Conservation (phyloP, 2,329 filamentous ascomycete genomes). For the Verticillium zaregamsianum region DNA sequence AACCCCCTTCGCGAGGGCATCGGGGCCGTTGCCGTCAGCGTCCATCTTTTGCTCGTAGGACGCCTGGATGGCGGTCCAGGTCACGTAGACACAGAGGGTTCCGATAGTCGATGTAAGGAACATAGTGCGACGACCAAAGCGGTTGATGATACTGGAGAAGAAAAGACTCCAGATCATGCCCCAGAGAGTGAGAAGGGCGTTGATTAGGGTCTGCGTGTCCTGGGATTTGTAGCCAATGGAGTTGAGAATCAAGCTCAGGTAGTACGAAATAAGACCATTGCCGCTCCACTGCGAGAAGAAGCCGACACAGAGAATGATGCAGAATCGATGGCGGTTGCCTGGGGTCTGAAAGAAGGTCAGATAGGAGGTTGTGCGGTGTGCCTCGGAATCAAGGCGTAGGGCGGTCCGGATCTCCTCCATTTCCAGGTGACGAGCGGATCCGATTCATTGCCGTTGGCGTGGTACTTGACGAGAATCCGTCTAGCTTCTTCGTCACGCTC, state of each 20-base stretch:
- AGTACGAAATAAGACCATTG: conserved; percentile 24
- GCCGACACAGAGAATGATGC: background rate
- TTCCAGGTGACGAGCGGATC: conserved; percentile 42
- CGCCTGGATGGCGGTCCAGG: conserved; percentile 11
- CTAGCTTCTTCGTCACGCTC: conserved; percentile 38
- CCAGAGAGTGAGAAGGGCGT: conserved; percentile 18
- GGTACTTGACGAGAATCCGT: conserved; percentile 40
- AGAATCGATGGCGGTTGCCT: conserved; percentile 13
- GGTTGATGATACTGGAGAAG: conserved; percentile 26
- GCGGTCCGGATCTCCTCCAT: conserved; percentile 45
- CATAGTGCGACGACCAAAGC: conserved; percentile 10
- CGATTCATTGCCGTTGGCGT: conserved; percentile 39
- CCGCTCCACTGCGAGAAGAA: background rate
- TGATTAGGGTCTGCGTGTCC: conserved; percentile 25
- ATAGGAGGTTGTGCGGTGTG: conserved; percentile 11
- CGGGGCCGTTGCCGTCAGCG: background rate
- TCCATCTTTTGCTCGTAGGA: background rate
- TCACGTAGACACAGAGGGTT: conserved; percentile 12
- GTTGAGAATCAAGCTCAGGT: conserved; percentile 29
- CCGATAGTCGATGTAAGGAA: conserved; percentile 27
- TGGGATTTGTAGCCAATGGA: conserved; percentile 22
- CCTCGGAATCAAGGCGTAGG: conserved; percentile 32
- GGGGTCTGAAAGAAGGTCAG: conserved; percentile 14
- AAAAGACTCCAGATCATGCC: conserved; percentile 7
- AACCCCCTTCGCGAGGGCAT: conserved; percentile 12